Conservation (phyloP, 257 asterid species). For the Gentiana straminea region DNA sequence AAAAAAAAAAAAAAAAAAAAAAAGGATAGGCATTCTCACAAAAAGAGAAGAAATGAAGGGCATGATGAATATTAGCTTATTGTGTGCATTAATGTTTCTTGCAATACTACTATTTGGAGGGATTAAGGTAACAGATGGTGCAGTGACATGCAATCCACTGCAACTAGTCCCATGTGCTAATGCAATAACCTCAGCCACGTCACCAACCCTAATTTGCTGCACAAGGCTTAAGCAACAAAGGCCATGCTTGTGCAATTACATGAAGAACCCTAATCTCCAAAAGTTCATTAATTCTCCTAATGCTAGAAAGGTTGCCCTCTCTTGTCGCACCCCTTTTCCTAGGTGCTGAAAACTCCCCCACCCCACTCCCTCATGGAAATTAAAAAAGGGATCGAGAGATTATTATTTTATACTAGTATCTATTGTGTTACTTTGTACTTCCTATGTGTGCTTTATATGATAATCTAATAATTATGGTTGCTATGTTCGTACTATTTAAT, state of each 20-base stretch:
- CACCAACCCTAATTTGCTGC: slow-evolving; percentile 45
- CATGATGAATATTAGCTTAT: slow-evolving; percentile 10
- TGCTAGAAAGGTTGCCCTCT: slow-evolving; percentile 59
- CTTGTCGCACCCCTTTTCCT: slow-evolving; percentile 79
- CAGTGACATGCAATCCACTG: slow-evolving; percentile 59
- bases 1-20: background rate
- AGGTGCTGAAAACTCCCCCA: slow-evolving; percentile 26
- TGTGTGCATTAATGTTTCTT: slow-evolving; percentile 16
- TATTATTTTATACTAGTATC: background rate
- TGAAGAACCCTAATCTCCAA: slow-evolving; percentile 61
- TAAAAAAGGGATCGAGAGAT: no score
- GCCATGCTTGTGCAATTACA: slow-evolving; percentile 71
- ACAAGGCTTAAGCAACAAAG: slow-evolving; percentile 60
- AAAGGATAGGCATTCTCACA: background rate
- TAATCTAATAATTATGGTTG: background rate
- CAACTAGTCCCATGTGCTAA: slow-evolving; percentile 76
- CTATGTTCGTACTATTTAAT: slow-evolving; percentile 3
- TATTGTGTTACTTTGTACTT: background rate
- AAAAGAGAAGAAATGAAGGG: slow-evolving; percentile 8
- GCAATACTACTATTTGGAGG: slow-evolving; percentile 16
- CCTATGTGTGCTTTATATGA: slow-evolving; percentile 3
- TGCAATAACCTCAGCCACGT: slow-evolving; percentile 53
- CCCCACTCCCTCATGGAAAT: no score
- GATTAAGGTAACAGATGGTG: slow-evolving; percentile 22
- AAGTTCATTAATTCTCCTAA: slow-evolving; percentile 75